Conservation (phyloP, 768 basidiomycete genomes). For the Lactarius hengduanensis region DNA sequence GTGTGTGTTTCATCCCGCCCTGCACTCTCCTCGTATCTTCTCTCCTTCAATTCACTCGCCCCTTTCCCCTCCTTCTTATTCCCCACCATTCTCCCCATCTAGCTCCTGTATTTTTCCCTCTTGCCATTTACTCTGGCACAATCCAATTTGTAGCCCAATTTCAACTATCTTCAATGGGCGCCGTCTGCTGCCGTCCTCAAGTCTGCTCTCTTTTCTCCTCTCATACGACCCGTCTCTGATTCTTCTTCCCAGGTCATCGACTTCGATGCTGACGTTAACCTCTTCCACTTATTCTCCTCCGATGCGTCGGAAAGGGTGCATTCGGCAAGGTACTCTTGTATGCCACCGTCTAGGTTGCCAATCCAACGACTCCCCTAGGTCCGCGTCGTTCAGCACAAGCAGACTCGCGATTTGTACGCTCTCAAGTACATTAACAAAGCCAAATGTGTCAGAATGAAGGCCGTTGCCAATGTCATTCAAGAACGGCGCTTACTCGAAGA, state of each 20-base stretch:
- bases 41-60: background rate
- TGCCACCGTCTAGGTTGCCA: slow-evolving; percentile 18
- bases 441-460: slow-evolving; percentile 98
- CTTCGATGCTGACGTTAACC: slow-evolving; percentile 92
- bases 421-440: slow-evolving; percentile 99
- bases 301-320: slow-evolving; percentile 98
- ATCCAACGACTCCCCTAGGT: slow-evolving; percentile 53
- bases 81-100: slow-evolving; percentile 20
- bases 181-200: slow-evolving; percentile 80
- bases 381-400: slow-evolving; percentile 98
- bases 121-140: slow-evolving; percentile 10
- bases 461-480: slow-evolving; percentile 95
- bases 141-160: slow-evolving; percentile 13
- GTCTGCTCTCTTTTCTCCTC: slow-evolving; percentile 40
- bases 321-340: slow-evolving; percentile 81
- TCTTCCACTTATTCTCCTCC: slow-evolving; percentile 92
- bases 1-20: background rate
- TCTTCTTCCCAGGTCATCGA: slow-evolving; percentile 69
- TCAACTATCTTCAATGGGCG: slow-evolving; percentile 58
- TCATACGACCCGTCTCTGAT: background rate
- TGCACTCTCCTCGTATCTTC: background rate
- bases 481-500: slow-evolving; percentile 94
- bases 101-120: slow-evolving; percentile 20
- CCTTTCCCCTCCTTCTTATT: slow-evolving; percentile 17
- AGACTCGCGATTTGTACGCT: slow-evolving; percentile 93